phyloP scores from a whole-genome alignment of 176 grass and related monocot genomes.

The Carex cristatella region DNA sequence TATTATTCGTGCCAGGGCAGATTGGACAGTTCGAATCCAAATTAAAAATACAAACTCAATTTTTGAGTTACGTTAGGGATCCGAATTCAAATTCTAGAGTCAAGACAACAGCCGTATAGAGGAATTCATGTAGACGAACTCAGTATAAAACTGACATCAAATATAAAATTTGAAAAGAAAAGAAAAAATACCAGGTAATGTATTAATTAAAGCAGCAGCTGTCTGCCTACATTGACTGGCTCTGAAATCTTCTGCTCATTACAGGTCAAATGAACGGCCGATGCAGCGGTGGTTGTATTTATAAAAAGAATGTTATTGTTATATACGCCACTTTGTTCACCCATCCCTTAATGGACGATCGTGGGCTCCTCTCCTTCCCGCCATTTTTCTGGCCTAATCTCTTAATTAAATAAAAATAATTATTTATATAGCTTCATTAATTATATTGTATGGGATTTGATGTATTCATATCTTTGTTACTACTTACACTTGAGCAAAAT shows the following conservation, averaged over 20 bases:
- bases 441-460: not conserved
- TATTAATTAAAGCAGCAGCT: not conserved
- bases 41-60: too few species aligned
- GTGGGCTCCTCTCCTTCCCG: slow-evolving; percentile 13
- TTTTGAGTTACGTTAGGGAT: too few species aligned
- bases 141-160: too few species aligned
- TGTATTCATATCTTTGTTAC: not conserved
- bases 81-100: too few species aligned
- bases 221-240: not conserved
- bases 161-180: not conserved
- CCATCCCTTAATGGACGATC: not conserved
- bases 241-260: not conserved
- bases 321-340: not conserved
- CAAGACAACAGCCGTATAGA: too few species aligned
- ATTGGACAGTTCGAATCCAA: too few species aligned
- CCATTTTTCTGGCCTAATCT: not conserved
- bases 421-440: not conserved
- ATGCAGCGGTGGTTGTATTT: not conserved
- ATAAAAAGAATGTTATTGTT: not conserved
- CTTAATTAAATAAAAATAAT: not conserved
- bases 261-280: not conserved
- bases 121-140: too few species aligned
- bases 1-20: too few species aligned
- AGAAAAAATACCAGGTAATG: not conserved
- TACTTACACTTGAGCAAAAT: too few species aligned